A percentile compares a stretch with the other conserved stretches of the same genome.
Conservation (phyloP, 2,329 filamentous ascomycete species). For the Chaetomiaceae sp. region DNA sequence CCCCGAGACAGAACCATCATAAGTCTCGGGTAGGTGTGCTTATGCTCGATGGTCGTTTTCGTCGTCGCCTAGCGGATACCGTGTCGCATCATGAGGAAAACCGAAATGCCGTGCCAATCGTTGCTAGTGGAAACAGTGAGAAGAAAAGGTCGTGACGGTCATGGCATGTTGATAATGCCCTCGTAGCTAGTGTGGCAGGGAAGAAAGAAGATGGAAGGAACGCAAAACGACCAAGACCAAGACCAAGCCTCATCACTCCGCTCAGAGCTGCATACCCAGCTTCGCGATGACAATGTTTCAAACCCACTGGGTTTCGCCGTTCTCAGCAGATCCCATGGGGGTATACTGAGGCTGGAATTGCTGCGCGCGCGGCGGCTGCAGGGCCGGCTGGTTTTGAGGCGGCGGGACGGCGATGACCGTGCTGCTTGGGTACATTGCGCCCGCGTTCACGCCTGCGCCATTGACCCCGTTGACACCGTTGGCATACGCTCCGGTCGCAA, state of each 20-base stretch:
- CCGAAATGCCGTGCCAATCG: slow-evolving; percentile 25
- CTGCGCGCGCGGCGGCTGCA: slow-evolving; percentile 25
- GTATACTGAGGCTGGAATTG: slow-evolving; percentile 21
- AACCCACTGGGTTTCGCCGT: slow-evolving; percentile 30
- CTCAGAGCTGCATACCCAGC: slow-evolving; percentile 2
- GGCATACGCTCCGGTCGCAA: slow-evolving; percentile 32
- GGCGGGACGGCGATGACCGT: slow-evolving; percentile 21
- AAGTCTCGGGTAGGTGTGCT: slow-evolving; percentile 15
- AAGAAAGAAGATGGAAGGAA: slow-evolving; percentile 17
- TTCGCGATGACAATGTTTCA: slow-evolving; percentile 13
- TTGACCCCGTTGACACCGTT: slow-evolving; percentile 30
- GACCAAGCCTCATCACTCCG: slow-evolving; percentile 11
- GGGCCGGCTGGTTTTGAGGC: slow-evolving; percentile 26
- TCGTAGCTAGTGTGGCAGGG: slow-evolving; percentile 29
- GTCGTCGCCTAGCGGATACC: slow-evolving; percentile 18
- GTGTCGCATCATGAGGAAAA: slow-evolving; percentile 21
- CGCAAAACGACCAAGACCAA: slow-evolving; percentile 8
- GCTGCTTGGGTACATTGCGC: slow-evolving; percentile 22
- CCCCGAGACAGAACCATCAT: slow-evolving; percentile 15
- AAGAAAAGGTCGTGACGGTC: slow-evolving; percentile 28
- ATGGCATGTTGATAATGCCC: slow-evolving; percentile 25
- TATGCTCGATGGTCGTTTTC: slow-evolving; percentile 24
- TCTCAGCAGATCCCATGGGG: slow-evolving; percentile 22
- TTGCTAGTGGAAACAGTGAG: slow-evolving; percentile 27
- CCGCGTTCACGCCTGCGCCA: slow-evolving; percentile 16